Percentiles rank a stretch among this genome's conserved stretches.
These are phyloP conservation scores for Exophiala sideris DNA, from an alignment of 2,329 filamentous ascomycete genomes.

Conservation along the genomic window DNA sequence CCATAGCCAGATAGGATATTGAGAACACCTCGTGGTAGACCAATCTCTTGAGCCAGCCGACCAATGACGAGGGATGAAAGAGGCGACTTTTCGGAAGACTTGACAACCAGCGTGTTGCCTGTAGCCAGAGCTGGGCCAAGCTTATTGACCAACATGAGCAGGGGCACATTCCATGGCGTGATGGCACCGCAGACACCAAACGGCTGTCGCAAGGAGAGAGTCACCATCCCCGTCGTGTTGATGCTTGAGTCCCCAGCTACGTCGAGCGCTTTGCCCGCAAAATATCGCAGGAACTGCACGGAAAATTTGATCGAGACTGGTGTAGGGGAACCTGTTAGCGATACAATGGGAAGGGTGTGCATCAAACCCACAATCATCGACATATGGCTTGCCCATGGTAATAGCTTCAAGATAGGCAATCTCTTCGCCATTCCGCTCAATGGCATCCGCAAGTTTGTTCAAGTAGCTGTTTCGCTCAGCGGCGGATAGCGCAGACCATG, in stretches of 20 bases:
- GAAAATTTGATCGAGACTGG: too few species aligned
- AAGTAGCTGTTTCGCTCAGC: conserved; percentile 43
- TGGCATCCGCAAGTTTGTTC: conserved; percentile 39
- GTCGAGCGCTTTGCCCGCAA: conserved; percentile 83
- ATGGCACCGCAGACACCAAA: conserved; percentile 75
- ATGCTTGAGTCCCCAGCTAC: conserved; percentile 77
- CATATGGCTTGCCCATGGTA: conserved; percentile 52
- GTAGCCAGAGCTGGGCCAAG: conserved; percentile 56
- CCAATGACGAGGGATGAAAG: conserved; percentile 53
- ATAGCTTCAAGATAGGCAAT: conserved; percentile 45
- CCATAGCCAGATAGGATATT: conserved; percentile 56
- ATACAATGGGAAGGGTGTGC: too few species aligned
- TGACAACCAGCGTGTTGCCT: conserved; percentile 54
- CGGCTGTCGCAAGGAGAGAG: conserved; percentile 73
- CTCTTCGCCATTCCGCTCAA: conserved; percentile 41
- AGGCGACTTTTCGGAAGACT: conserved; percentile 44
- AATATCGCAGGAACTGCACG: conserved; percentile 63
- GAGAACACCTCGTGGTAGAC: conserved; percentile 58
- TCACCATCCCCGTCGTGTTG: conserved; percentile 68
- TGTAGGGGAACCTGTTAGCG: too few species aligned
- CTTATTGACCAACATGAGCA: conserved; percentile 38
- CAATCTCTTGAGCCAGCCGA: conserved; percentile 56
- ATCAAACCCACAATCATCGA: conserved; percentile 37
- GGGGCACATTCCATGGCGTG: conserved; percentile 70
- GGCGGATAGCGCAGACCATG: conserved; percentile 46